phyloP scores from a whole-genome alignment of 169 alveolate species.

The Plasmodium knowlesi region DNA sequence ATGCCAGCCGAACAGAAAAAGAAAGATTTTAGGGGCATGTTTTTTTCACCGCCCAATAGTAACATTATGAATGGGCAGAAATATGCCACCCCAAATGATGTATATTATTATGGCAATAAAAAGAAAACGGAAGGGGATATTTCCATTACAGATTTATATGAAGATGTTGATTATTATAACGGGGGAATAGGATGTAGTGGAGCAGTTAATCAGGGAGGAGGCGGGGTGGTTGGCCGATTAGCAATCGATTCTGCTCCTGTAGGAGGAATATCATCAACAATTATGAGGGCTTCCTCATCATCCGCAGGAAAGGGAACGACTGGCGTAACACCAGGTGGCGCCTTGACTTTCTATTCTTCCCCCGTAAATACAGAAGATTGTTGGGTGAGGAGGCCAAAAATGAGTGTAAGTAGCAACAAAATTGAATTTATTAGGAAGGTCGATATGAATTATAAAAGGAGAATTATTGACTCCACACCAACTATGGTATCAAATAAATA shows the following conservation, averaged over 20 bases:
- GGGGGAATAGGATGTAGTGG: not conserved
- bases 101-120: not conserved
- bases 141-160: not conserved
- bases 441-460: slow-evolving; percentile 23
- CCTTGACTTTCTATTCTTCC: not conserved
- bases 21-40: not conserved
- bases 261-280: not conserved
- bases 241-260: not conserved
- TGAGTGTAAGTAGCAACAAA: slow-evolving; percentile 60
- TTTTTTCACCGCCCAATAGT: not conserved
- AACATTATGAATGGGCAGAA: slow-evolving; percentile 1
- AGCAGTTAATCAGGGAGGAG: not conserved
- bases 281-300: not conserved
- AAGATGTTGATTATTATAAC: not conserved
- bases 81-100: not conserved
- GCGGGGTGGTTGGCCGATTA: not conserved
- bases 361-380: not conserved
- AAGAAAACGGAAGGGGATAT: not conserved
- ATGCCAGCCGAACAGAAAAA: not conserved
- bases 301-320: not conserved
- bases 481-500: not conserved
- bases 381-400: slow-evolving; percentile 16
- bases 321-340: not conserved
- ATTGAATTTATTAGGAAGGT: slow-evolving; percentile 54
- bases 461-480: slow-evolving; percentile 4